Evolutionary conservation across 2,329 filamentous ascomycete species (phyloP).

Genomic region (Trichophyton mentagrophytes): DNA sequence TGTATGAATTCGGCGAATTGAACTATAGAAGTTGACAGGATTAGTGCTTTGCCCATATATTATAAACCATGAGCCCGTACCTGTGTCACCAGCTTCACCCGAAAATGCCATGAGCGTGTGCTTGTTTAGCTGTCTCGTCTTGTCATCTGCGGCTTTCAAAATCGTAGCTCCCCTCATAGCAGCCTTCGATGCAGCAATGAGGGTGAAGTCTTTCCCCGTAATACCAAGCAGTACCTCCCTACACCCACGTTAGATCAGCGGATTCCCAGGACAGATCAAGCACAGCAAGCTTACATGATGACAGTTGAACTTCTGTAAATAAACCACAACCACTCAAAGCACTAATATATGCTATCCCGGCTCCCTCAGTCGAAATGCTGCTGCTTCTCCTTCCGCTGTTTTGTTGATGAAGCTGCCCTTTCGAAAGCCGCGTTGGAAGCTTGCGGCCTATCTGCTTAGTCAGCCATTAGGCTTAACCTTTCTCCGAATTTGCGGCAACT

Average conservation of each 20-base stretch:
- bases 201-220: conserved; percentile 97
- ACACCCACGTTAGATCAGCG: background rate
- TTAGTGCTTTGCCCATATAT: background rate
- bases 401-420: background rate
- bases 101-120: conserved; percentile 91
- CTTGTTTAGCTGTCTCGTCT: conserved; percentile 85
- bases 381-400: background rate
- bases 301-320: background rate
- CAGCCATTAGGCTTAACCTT: conserved; percentile 20
- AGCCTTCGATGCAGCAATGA: conserved; percentile 94
- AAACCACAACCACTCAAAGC: background rate
- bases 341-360: background rate
- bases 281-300: background rate
- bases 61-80: conserved; percentile 33
- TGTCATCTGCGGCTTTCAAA: conserved; percentile 90
- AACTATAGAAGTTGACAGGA: conserved; percentile 41
- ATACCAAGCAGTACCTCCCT: conserved; percentile 98
- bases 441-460: conserved; percentile 25
- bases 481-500: conserved; percentile 14
- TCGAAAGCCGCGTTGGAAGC: conserved; percentile 25
- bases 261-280: background rate
- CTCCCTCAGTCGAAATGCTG: too few relatives aligned
- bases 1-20: conserved; percentile 99
- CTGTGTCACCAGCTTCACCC: conserved; percentile 89
- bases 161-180: conserved; percentile 95